Percentiles rank a stretch among this genome's conserved stretches.
Conservation (phyloP, 306 rosid genomes). For the Canavalia ensiformis region DNA sequence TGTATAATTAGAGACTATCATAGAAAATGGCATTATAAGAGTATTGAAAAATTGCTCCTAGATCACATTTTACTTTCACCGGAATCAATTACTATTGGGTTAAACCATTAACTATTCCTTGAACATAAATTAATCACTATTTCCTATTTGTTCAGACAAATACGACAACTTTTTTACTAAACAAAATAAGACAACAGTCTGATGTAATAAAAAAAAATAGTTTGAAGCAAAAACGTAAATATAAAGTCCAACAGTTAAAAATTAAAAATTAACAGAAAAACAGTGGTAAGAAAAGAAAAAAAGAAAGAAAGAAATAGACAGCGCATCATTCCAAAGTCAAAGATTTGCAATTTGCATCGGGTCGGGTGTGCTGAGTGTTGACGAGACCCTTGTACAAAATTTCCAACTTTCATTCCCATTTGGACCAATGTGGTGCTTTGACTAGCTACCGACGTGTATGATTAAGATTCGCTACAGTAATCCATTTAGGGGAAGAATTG, state of each 20-base stretch:
- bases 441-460: slow-evolving; percentile 1
- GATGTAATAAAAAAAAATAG: background rate
- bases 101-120: background rate
- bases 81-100: background rate
- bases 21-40: too few relatives aligned
- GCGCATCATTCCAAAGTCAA: slow-evolving; percentile 47
- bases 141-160: background rate
- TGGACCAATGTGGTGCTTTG: slow-evolving; percentile 32
- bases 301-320: background rate
- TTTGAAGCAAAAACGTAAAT: background rate
- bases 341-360: slow-evolving; percentile 29
- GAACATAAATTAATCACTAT: background rate
- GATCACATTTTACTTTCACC: too few relatives aligned
- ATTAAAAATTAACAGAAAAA: background rate
- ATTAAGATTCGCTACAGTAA: slow-evolving; percentile 5
- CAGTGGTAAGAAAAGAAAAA: background rate
- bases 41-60: too few relatives aligned
- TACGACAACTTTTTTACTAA: background rate
- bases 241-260: background rate
- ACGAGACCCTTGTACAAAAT: background rate
- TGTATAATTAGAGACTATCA: too few relatives aligned
- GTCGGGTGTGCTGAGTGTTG: background rate
- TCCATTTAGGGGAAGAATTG: background rate
- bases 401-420: slow-evolving; percentile 41
- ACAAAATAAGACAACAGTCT: background rate